A percentile compares a stretch with the other conserved stretches of the same genome.
Conservation (phyloP, 2,329 filamentous ascomycete species). For the Fusarium sulawesiense region DNA sequence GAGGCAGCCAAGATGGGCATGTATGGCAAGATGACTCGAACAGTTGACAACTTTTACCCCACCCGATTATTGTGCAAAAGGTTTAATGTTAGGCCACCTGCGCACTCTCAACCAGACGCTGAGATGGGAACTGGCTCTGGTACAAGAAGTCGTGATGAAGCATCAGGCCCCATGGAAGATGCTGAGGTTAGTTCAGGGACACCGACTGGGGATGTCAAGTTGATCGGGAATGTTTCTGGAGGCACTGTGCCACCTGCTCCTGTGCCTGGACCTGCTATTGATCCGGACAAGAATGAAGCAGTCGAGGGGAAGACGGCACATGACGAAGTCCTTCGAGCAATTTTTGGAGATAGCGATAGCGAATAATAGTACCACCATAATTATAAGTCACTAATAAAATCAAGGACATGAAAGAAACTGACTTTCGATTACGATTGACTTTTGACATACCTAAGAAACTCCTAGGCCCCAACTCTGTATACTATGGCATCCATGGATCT, state of each 20-base stretch:
- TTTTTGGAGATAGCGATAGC: slow-evolving; percentile 89
- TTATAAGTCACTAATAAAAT: background rate
- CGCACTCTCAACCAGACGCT: slow-evolving; percentile 69
- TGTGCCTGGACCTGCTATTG: slow-evolving; percentile 53
- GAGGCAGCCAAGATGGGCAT: slow-evolving; percentile 90
- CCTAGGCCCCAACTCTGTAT: background rate
- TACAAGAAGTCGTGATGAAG: slow-evolving; percentile 26
- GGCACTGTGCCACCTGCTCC: slow-evolving; percentile 1
- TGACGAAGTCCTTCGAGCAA: slow-evolving; percentile 87
- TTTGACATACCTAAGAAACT: background rate
- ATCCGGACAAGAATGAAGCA: slow-evolving; percentile 75
- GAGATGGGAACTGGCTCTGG: slow-evolving; percentile 48
- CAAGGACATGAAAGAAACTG: background rate
- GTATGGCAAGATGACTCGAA: slow-evolving; percentile 90
- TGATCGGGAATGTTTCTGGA: slow-evolving; percentile 26
- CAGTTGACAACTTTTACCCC: slow-evolving; percentile 78
- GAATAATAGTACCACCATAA: slow-evolving; percentile 54
- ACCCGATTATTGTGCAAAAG: slow-evolving; percentile 90
- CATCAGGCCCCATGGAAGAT: slow-evolving; percentile 29
- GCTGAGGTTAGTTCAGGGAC: slow-evolving; percentile 5
- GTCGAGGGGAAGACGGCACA: slow-evolving; percentile 79
- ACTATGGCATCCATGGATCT: background rate
- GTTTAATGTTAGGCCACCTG: slow-evolving; percentile 86
- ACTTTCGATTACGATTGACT: background rate
- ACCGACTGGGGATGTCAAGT: slow-evolving; percentile 16